These are phyloP conservation scores for Paspalum vaginatum DNA, from an alignment of 176 grass and related monocot species.

Conservation along the genomic window DNA sequence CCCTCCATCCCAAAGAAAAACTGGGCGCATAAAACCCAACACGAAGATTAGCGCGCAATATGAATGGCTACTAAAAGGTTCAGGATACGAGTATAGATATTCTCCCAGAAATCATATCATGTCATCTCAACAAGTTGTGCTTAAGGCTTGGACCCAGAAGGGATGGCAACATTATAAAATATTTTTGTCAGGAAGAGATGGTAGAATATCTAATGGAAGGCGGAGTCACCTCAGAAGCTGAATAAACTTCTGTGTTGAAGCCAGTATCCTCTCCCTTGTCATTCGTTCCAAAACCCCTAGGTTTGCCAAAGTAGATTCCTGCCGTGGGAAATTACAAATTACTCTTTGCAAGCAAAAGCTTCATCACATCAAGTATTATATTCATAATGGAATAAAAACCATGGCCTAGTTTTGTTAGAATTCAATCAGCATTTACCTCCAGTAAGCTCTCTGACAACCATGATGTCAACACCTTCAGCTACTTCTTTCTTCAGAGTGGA, in stretches of 20 bases:
- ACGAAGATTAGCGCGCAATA: no score
- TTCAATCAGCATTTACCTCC: slow-evolving; percentile 60
- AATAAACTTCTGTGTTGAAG: slow-evolving; percentile 95
- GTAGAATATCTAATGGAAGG: not conserved
- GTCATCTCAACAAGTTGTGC: not conserved
- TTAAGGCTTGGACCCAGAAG: not conserved
- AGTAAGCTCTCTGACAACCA: slow-evolving; percentile 98
- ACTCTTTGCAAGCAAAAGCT: not conserved
- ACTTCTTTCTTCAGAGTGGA: slow-evolving; percentile 90
- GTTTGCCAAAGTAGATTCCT: slow-evolving; percentile 88
- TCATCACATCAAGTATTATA: not conserved
- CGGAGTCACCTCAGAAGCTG: slow-evolving; percentile 64
- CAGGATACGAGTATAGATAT: not conserved
- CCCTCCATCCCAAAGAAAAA: no score
- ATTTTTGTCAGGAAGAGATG: not conserved
- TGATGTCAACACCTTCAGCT: slow-evolving; percentile 91
- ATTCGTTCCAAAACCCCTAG: slow-evolving; percentile 93
- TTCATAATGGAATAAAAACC: not conserved
- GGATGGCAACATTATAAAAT: slow-evolving; percentile 7
- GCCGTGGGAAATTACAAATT: not conserved
- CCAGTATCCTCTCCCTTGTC: slow-evolving; percentile 79
- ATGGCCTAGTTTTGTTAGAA: not conserved
- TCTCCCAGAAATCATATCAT: not conserved
- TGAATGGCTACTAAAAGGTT: not conserved
- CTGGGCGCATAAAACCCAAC: no score